Conservation (phyloP, 208 protist genomes). For the Leishmania martiniquensis region DNA sequence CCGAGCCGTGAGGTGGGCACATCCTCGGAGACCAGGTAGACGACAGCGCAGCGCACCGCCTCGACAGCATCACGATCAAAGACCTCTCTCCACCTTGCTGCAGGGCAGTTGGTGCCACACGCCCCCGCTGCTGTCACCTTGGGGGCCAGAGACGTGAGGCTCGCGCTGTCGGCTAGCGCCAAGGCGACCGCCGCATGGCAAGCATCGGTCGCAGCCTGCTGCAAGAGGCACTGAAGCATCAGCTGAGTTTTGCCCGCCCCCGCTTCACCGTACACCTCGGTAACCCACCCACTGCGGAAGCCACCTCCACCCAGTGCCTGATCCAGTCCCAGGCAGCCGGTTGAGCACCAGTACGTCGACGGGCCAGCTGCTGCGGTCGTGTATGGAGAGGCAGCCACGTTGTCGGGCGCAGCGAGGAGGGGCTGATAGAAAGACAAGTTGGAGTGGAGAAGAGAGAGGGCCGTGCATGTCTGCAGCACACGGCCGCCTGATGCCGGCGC, state of each 20-base stretch:
- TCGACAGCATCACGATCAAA: not conserved
- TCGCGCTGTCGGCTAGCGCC: slow-evolving; percentile 8
- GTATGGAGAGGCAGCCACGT: not conserved
- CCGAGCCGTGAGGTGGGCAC: slow-evolving; percentile 43
- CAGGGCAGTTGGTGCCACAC: not conserved
- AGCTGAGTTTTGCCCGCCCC: slow-evolving; percentile 85
- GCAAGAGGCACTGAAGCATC: slow-evolving; percentile 59
- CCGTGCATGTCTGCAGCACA: slow-evolving; percentile 4
- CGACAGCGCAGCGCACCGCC: slow-evolving; percentile 22
- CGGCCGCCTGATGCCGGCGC: not conserved
- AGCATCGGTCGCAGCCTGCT: slow-evolving; percentile 41
- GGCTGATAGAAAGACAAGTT: not conserved
- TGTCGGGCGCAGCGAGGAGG: not conserved
- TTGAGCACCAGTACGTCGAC: slow-evolving; percentile 33
- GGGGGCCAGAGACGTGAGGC: not conserved
- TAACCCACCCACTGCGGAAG: slow-evolving; percentile 59
- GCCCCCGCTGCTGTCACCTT: not conserved
- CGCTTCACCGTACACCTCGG: slow-evolving; percentile 73
- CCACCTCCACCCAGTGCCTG: slow-evolving; percentile 43
- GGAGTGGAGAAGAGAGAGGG: slow-evolving; percentile 9
- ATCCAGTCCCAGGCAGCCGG: slow-evolving; percentile 41
- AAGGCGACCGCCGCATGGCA: slow-evolving; percentile 16
- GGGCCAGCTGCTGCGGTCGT: not conserved
- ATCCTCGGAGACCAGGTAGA: slow-evolving; percentile 71
- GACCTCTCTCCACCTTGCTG: not conserved